Base-by-base conservation (phyloP, 2,329 filamentous ascomycete species). In the Colletotrichum shisoi region DNA sequence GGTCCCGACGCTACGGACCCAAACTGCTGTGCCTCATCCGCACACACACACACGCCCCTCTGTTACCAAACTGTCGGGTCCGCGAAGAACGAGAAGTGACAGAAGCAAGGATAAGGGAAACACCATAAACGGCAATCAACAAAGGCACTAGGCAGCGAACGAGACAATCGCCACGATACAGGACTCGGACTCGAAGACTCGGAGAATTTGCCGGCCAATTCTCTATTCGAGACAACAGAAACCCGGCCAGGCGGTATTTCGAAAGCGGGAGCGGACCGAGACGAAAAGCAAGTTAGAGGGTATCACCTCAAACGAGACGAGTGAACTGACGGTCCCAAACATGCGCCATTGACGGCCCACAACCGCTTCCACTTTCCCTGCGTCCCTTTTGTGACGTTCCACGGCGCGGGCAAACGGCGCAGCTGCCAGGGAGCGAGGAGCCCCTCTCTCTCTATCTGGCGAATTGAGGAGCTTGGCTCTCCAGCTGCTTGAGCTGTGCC, bases 51-150 rank as follows among this genome's bases (percentile, higher is more conserved):
- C 24, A 27, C 31, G 24, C 52, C 40, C 37, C 44, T 44, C 27
- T 52, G 46, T 34, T 64, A 64, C 61, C 64, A 56, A 51, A 34
- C 54, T 40, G 54, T 31, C 64, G 64, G 64, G 54, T 56, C 64
- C 34, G 34, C 64, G 19, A 56, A 44, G 27, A 67, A 49, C 39
- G 53, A 58, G 46, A 54, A 56, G 17, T 59, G 61, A 60, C 64
- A 46, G 7, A 51, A 64, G 5, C 24, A 19, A 27, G 39, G 17
- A 24, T 24, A 21, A 21, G 42, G 61, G 19, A 39, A 58, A 39
- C 15, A 39, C 15, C 37, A 27, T 27, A 5, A 12, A 42, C 44
- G 24, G n/a, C 39, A n/a, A 46, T n/a, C 24, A 34, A 48, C 56
- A 19, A 19, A 11, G 4, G 4, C 11, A 27, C 24, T 39, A 21